Evolutionary conservation across 2,329 filamentous ascomycete species (phyloP), one percentile per base, ranked within the genome.

Genomic region (Cryphonectria carpinicola): DNA sequence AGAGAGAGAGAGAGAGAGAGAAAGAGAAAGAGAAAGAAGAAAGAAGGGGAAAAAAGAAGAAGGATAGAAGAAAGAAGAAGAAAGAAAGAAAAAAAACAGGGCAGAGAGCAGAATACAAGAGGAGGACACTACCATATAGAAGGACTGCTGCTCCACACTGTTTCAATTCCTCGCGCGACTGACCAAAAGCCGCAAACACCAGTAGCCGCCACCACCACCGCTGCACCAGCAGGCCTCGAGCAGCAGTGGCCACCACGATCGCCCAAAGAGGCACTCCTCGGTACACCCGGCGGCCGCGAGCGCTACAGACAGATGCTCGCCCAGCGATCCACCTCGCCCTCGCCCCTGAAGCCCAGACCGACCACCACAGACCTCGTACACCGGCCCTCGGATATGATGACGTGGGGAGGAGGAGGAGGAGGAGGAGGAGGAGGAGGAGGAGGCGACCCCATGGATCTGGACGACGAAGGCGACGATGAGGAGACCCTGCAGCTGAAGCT

Each of bases 401-500:
- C 46, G 46, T 49, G 46, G 46, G 22, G 46, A 49, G 46, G 46
- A 49, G 46, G 46, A 49, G 46, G 43, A 39, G 37, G 37, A 37
- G 37, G 5, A 37, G 37, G 5, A 37, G 37, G 37, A 39, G 37
- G 7, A 19, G 46, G 46, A n/a, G 46, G 49, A 13, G 52, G 58
- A 32, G 72, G 65, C 14, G 73, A 67, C 2, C 70, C 78, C 60
- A 78, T 74, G 56, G 80, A 79, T 58, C 74, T 80, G 64, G 82
- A 82, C 73, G 79, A 91, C 0, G 91, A 93, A 5, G 63, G 43
- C 63, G 92, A 97, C 8, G 95, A 97, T 75, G 95, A 98, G 80
- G 95, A 98, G 83, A 97, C 90, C 1, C 82, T 98, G 46, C 89
- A 97, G 77, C 83, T 99, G 73, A 91, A 97, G 79, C 84, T 98